Percentiles rank a stretch among this genome's conserved stretches.
Evolutionary conservation across 768 basidiomycete genomes (phyloP).

Genomic region (Kwoniella mangroviensis): DNA sequence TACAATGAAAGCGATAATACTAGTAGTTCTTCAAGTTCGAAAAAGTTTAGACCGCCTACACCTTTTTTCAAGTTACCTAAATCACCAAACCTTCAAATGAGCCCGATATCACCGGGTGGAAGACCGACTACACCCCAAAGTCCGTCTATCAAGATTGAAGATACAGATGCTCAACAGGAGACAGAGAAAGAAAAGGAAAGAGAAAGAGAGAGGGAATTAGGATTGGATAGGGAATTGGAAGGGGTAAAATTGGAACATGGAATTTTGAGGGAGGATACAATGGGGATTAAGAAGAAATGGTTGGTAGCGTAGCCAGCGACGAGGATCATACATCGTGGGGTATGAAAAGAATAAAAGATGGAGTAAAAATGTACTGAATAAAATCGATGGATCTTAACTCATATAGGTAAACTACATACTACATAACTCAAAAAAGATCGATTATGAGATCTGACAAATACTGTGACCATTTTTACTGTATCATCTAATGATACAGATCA

Average conservation of each 20-base stretch:
- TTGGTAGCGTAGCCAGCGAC: slow-evolving; percentile 11
- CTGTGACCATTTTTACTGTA: no score
- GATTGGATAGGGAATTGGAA: neutral
- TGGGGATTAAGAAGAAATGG: slow-evolving; percentile 34
- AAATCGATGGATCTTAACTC: neutral
- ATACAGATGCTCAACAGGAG: no score
- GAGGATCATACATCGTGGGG: no score
- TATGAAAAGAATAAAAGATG: no score
- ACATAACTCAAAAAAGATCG: no score
- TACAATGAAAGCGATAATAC: neutral
- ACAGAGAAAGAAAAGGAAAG: neutral
- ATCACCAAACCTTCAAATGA: neutral
- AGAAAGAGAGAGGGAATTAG: neutral
- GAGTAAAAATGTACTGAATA: no score
- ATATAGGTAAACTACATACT: neutral
- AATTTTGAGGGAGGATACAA: slow-evolving; percentile 20
- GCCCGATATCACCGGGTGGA: neutral
- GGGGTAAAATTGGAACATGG: slow-evolving; percentile 13
- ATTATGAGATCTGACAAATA: no score
- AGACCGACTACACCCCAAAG: neutral
- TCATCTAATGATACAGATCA: no score
- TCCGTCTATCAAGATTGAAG: slow-evolving; percentile 2
- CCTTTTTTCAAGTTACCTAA: slow-evolving; percentile 16
- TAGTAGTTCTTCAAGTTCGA: neutral
- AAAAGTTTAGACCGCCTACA: slow-evolving; percentile 27